Evolutionary conservation across 768 basidiomycete genomes (phyloP).

Genomic region (Russula ochroleuca): DNA sequence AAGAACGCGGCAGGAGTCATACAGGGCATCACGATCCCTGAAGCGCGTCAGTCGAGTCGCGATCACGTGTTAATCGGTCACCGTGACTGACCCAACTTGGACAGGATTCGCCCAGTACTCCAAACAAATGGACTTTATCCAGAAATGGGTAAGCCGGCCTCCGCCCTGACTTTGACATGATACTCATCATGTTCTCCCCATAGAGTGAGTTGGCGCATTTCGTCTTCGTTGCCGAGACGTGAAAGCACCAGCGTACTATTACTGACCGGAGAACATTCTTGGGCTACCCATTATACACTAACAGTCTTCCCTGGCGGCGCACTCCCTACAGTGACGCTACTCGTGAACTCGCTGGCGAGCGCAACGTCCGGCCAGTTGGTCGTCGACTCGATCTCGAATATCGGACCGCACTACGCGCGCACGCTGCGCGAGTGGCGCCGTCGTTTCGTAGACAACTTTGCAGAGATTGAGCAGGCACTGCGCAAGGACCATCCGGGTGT

Average conservation of each 20-base stretch:
- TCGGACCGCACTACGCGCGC: constrained; percentile 62
- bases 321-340: constrained; percentile 23
- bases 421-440: constrained; percentile 73
- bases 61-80: neutral
- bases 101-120: constrained; percentile 37
- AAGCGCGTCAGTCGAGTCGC: constrained; percentile 12
- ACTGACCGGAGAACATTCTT: neutral
- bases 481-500: constrained; percentile 55
- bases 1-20: constrained; percentile 38
- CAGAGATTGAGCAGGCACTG: constrained; percentile 45
- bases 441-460: constrained; percentile 57
- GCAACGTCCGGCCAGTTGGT: constrained; percentile 19
- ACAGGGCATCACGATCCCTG: constrained; percentile 21
- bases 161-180: too few species aligned
- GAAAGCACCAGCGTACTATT: neutral
- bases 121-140: constrained; percentile 17
- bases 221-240: neutral
- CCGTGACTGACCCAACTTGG: neutral
- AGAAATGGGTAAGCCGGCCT: constrained; percentile 11
- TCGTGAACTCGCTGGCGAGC: constrained; percentile 18
- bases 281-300: neutral
- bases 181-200: too few species aligned
- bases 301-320: constrained; percentile 21
- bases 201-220: constrained; percentile 1
- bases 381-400: constrained; percentile 23